These are phyloP conservation scores for Castanopsis chinensis DNA, from an alignment of 306 rosid species.

Conservation along the genomic window DNA sequence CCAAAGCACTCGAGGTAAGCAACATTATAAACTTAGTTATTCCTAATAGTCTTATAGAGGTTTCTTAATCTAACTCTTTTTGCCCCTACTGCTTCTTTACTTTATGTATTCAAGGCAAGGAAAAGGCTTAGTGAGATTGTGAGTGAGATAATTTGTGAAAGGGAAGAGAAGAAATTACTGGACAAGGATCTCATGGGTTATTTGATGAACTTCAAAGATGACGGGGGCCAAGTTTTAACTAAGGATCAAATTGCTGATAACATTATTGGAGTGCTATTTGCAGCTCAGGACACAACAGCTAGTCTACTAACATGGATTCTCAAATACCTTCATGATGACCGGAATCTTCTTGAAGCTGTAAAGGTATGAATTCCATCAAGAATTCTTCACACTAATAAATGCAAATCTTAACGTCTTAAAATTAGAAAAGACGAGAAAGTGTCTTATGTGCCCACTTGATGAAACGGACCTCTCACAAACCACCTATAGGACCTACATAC, in stretches of 20 bases:
- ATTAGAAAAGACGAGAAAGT: slow-evolving; percentile 1
- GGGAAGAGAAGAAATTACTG: slow-evolving; percentile 51
- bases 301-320: slow-evolving; percentile 89
- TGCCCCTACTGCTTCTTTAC: background rate
- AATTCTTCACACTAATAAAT: slow-evolving; percentile 21
- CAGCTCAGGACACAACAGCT: slow-evolving; percentile 96
- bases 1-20: slow-evolving; percentile 78
- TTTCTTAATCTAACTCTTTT: slow-evolving; percentile 5
- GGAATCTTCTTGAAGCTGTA: slow-evolving; percentile 65
- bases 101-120: slow-evolving; percentile 55
- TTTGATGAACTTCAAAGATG: slow-evolving; percentile 57
- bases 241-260: slow-evolving; percentile 89
- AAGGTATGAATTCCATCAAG: slow-evolving; percentile 32
- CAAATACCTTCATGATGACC: slow-evolving; percentile 81
- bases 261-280: slow-evolving; percentile 82
- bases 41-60: background rate
- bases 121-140: slow-evolving; percentile 60
- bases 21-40: background rate
- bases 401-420: too few relatives aligned
- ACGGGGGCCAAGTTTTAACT: slow-evolving; percentile 36
- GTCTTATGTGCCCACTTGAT: background rate
- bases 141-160: slow-evolving; percentile 56
- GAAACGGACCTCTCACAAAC: too few relatives aligned
- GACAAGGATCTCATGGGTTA: slow-evolving; percentile 64
- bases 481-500: too few relatives aligned